Base-by-base conservation (phyloP, 352 stramenopile genomes). In the Pythium rishiriense region DNA sequence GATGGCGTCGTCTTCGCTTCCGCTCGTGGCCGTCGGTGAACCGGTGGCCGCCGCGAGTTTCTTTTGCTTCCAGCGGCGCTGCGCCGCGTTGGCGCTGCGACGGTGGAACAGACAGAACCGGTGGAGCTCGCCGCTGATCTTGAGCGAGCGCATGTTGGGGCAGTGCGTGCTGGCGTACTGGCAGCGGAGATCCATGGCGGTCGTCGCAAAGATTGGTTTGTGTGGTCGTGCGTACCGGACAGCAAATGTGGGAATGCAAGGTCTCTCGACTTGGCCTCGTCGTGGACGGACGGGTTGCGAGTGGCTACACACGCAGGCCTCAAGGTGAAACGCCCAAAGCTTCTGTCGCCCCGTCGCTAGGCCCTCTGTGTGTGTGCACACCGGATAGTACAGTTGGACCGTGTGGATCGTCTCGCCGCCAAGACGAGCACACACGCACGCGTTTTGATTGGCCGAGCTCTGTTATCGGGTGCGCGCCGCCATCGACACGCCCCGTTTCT, bases 121-220 rank as follows among this genome's bases (percentile, higher is more conserved):
- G 37, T 43, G 37, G 37, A 43, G 37, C 37, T 43, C 37, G 37
- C 37, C 37, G 12, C 37, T 43, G 37, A 43, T 43, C 37, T 43
- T 43, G 37, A 43, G 37, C 37, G 37, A 43, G 10, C 37, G 37
- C 37, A 17, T 43, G 37, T 43, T 43, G 37, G 37, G 37, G 37
- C 37, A 43, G 37, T 43, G 37, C 37, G 37, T 43, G 37, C 37
- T 43, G 37, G 37, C 37, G 37, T 43, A 43, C 37, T 43, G 37
- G 37, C 37, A 43, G 14, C 37, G 37, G 14, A 43, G 37, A 17
- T 43, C 37, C 37, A 43, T n/a, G n/a, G n/a, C n/a, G n/a, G n/a
- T 35, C 31, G 31, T 35, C 10, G 5, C 31, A 11, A 11, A 10
- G 5, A 11, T 35, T 43, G 37, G 35, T 41, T 41, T 8, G 14